Percentiles rank a stretch among this genome's conserved stretches.
These are phyloP conservation scores for Rhodofomes roseus DNA, from an alignment of 1,284 basidiomycete genomes.

Conservation along the genomic window DNA sequence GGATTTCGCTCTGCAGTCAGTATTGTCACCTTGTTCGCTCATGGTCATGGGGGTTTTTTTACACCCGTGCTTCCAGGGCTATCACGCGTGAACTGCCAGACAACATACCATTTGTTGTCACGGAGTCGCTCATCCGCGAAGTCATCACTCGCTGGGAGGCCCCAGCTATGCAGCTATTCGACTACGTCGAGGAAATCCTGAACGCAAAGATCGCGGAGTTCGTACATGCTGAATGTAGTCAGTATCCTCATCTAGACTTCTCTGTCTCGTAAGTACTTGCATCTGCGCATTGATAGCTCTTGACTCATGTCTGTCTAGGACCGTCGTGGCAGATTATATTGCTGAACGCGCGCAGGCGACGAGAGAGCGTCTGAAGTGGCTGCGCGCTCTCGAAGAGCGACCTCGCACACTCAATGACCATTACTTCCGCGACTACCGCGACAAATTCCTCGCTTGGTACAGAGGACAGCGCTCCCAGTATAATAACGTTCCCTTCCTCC, in stretches of 20 bases:
- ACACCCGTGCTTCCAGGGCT: constrained; percentile 36
- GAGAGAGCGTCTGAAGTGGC: constrained; percentile 34
- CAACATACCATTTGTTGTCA: constrained; percentile 61
- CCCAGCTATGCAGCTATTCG: constrained; percentile 48
- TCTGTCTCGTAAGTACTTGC: constrained; percentile 44
- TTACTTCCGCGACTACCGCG: constrained; percentile 28
- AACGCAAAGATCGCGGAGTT: constrained; percentile 37
- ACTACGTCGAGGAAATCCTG: constrained; percentile 37
- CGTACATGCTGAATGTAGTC: constrained; percentile 43
- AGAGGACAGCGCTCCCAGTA: constrained; percentile 16
- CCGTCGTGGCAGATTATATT: constrained; percentile 46
- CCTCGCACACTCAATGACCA: constrained; percentile 33
- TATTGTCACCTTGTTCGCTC: neutral
- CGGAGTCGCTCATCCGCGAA: constrained; percentile 42
- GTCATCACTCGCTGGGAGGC: constrained; percentile 46
- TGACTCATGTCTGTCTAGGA: constrained; percentile 25
- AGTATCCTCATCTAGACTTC: constrained; percentile 51
- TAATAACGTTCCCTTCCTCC: constrained; percentile 7
- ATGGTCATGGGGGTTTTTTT: too few species aligned
- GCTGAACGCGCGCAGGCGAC: constrained; percentile 38
- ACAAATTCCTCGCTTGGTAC: constrained; percentile 28
- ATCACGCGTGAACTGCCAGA: constrained; percentile 67
- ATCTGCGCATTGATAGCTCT: neutral
- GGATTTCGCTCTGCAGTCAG: constrained; percentile 44
- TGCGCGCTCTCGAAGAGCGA: constrained; percentile 25